Conservation (phyloP, 176 grass and related monocot species). For the Aechmea fasciata region DNA sequence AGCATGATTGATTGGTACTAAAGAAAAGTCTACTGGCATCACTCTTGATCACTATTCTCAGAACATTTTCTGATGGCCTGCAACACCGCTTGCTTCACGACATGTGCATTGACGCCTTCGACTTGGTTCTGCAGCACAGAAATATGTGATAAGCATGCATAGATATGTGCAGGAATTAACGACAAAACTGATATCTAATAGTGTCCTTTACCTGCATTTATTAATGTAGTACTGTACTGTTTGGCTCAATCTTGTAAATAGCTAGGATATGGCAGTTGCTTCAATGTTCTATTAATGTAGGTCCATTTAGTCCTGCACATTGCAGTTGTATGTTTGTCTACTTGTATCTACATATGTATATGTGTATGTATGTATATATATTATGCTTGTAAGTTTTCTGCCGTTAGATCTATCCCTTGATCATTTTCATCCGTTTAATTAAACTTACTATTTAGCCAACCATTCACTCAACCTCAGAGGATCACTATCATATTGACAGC, state of each 20-base stretch:
- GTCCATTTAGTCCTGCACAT: not conserved
- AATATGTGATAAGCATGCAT: not conserved
- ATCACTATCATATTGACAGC: no score
- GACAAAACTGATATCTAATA: not conserved
- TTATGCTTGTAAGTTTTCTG: no score
- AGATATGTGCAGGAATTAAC: not conserved
- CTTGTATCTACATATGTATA: not conserved
- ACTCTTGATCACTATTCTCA: conserved; percentile 12
- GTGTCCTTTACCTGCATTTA: no score
- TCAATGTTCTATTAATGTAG: not conserved
- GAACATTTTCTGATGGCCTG: conserved; percentile 50
- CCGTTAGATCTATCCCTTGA: no score
- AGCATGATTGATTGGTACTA: not conserved
- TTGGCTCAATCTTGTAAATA: not conserved
- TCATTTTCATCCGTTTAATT: no score
- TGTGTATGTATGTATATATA: not conserved
- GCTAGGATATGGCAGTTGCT: not conserved
- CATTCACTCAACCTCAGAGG: no score
- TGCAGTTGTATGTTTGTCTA: not conserved
- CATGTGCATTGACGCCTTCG: conserved; percentile 37
- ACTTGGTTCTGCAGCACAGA: conserved; percentile 32
- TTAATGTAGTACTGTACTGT: not conserved
- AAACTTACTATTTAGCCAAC: no score
- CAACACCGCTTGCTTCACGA: conserved; percentile 69
- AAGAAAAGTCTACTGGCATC: not conserved